A percentile compares a stretch with the other conserved stretches of the same genome.
phyloP scores from a whole-genome alignment of 1,139 yeast species.

The Debaryomyces subglobosus region DNA sequence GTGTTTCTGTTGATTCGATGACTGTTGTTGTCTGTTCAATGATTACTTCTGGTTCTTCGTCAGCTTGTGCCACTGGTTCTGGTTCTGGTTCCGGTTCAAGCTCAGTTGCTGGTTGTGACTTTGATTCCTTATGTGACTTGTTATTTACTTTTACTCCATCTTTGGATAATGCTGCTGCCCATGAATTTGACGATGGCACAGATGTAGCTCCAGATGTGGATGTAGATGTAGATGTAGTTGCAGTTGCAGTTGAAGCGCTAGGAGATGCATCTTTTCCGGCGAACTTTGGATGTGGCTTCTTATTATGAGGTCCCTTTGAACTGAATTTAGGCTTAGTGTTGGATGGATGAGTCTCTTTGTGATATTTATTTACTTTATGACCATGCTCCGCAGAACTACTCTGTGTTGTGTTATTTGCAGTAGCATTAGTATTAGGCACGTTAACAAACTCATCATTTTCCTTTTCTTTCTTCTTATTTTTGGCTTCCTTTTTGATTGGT shows the following conservation, averaged over 20 bases:
- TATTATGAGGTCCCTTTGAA: slow-evolving; percentile 10
- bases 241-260: slow-evolving; percentile 15
- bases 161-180: slow-evolving; percentile 54
- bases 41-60: slow-evolving; percentile 13
- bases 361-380: slow-evolving; percentile 16
- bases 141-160: slow-evolving; percentile 39
- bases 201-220: slow-evolving; percentile 20
- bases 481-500: slow-evolving; percentile 53
- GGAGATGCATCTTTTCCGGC: slow-evolving; percentile 12
- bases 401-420: slow-evolving; percentile 15
- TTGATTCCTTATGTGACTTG: slow-evolving; percentile 19
- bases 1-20: slow-evolving; percentile 9
- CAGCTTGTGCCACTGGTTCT: slow-evolving; percentile 12
- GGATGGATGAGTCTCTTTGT: slow-evolving; percentile 11
- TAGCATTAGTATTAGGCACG: slow-evolving; percentile 10
- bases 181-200: slow-evolving; percentile 33
- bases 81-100: slow-evolving; percentile 15
- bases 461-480: slow-evolving; percentile 45
- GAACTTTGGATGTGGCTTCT: slow-evolving; percentile 13
- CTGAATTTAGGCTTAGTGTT: slow-evolving; percentile 14
- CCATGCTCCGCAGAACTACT: slow-evolving; percentile 16
- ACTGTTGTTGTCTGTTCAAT: slow-evolving; percentile 13
- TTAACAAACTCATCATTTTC: slow-evolving; percentile 19
- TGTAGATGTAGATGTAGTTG: slow-evolving; percentile 20
- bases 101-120: slow-evolving; percentile 16